Evolutionary conservation across 805 yeast species (phyloP).

Genomic region (Sungouiella thailandica): DNA sequence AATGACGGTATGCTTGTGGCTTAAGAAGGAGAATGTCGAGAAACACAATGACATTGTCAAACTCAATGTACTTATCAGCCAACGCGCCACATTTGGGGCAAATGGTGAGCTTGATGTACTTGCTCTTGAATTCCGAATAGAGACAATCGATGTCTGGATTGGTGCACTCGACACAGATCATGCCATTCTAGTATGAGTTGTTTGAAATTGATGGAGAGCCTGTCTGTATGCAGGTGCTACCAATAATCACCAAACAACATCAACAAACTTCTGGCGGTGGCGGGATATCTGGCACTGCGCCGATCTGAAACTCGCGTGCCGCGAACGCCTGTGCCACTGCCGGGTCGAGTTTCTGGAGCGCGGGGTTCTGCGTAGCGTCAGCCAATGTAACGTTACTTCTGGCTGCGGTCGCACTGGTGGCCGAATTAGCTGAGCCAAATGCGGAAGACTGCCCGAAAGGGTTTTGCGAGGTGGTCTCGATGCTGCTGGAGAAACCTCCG

Average conservation of each 20-base stretch:
- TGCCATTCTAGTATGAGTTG: slow-evolving; percentile 17
- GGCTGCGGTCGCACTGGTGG: too few species aligned
- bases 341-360: slow-evolving; percentile 37
- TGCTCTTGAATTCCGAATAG: slow-evolving; percentile 67
- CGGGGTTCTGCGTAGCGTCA: slow-evolving; percentile 5
- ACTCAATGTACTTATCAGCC: slow-evolving; percentile 89
- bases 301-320: slow-evolving; percentile 46
- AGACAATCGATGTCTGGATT: slow-evolving; percentile 53
- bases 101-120: slow-evolving; percentile 73
- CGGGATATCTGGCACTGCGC: slow-evolving; percentile 65
- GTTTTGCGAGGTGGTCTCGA: too few species aligned
- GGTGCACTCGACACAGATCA: slow-evolving; percentile 92
- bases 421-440: slow-evolving; percentile 4
- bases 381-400: too few species aligned
- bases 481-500: too few species aligned
- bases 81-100: slow-evolving; percentile 68
- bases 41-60: slow-evolving; percentile 76
- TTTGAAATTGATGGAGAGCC: background rate
- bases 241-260: too few species aligned
- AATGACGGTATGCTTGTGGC: slow-evolving; percentile 83
- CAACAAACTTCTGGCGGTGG: slow-evolving; percentile 47
- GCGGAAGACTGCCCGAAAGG: slow-evolving; percentile 8
- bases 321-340: slow-evolving; percentile 44
- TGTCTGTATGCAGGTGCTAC: too few species aligned
- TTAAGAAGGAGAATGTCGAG: slow-evolving; percentile 79